Evolutionary conservation across 2,329 filamentous ascomycete genomes (phyloP), one percentile per base, ranked within the genome.

Genomic region (Monosporascus cannonballus): DNA sequence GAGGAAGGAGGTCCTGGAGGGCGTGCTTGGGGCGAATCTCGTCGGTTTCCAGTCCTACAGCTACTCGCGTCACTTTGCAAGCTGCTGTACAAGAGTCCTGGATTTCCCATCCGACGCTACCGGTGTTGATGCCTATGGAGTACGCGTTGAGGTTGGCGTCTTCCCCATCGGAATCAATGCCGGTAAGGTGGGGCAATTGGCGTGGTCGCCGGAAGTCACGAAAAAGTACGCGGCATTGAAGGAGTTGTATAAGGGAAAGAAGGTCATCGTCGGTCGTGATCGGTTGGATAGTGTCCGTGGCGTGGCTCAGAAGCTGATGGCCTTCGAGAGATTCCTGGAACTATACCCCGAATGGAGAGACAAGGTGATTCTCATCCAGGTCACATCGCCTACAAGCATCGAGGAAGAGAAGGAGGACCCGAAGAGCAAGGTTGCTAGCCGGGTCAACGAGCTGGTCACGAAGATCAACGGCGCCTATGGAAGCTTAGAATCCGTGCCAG

Each of bases 81-180:
- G 90, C 59, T 96, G 92, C 73, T 96, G 92, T 71, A 95, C 90
- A 1, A 84, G 92, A 25, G 87, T 96, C 48, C 78, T 96, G 7
- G 89, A 89, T n/a, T 96, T 96, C 64, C 87, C 90, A 46, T 95
- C 90, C 0, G 91, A 92, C 54, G 84, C 84, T 1, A 84, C 86
- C 4, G 90, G 92, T 6, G 89, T 96, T 5, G 90, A 96, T 67
- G 89, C 90, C 3, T 96, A 93, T 64, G 93, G 92, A 7, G 83
- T 87, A 9, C 89, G 93, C 60, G 90, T 96, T 24, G 89, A 92
- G 49, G 89, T 96, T 20, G 92, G 93, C 52, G 90, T 96, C 17
- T 96, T 96, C 68, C 92, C 93, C 17, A 96, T 96, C 56, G 94
- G 93, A 37, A 96, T 97, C 60, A 90, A 96, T 68, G 89, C 87